These are phyloP conservation scores for Micromonas commoda DNA, from an alignment of 139 green algal species.

Conservation along the genomic window DNA sequence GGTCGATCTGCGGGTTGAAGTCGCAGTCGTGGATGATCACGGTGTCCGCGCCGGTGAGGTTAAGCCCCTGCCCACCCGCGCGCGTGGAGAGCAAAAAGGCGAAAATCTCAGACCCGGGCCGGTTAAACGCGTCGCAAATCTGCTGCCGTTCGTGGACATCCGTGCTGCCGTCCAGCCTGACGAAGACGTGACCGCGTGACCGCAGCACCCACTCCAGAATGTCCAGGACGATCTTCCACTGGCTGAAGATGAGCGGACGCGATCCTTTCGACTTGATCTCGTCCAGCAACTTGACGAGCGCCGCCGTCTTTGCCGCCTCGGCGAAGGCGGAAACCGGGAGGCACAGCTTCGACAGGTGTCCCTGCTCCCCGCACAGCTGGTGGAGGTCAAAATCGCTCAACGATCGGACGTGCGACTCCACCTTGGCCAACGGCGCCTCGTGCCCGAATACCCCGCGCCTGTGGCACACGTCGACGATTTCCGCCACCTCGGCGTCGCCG, in stretches of 20 bases:
- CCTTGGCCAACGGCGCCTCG: background rate
- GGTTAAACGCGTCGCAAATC: conserved; percentile 79
- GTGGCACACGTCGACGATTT: conserved; percentile 55
- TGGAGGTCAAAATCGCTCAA: conserved; percentile 22
- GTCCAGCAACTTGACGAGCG: conserved; percentile 46
- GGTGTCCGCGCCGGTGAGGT: conserved; percentile 89
- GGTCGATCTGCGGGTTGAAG: conserved; percentile 83
- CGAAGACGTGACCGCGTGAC: conserved; percentile 54
- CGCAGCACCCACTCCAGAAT: conserved; percentile 81
- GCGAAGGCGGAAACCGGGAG: background rate
- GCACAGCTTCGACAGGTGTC: background rate
- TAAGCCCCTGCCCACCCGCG: conserved; percentile 86
- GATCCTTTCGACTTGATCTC: conserved; percentile 53
- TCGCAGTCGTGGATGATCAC: conserved; percentile 91
- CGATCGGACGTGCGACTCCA: background rate
- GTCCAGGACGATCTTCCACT: conserved; percentile 87
- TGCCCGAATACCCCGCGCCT: conserved; percentile 20
- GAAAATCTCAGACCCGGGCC: conserved; percentile 59
- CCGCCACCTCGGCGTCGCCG: conserved; percentile 51
- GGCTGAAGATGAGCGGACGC: conserved; percentile 68
- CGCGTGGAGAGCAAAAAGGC: conserved; percentile 88
- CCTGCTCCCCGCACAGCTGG: conserved; percentile 9
- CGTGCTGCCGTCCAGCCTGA: conserved; percentile 79
- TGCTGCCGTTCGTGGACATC: conserved; percentile 45
- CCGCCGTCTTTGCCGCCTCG: conserved; percentile 1